Evolutionary conservation across 257 asterid species (phyloP), one percentile per base, ranked within the genome.

Genomic region (Primulina huaijiensis): DNA sequence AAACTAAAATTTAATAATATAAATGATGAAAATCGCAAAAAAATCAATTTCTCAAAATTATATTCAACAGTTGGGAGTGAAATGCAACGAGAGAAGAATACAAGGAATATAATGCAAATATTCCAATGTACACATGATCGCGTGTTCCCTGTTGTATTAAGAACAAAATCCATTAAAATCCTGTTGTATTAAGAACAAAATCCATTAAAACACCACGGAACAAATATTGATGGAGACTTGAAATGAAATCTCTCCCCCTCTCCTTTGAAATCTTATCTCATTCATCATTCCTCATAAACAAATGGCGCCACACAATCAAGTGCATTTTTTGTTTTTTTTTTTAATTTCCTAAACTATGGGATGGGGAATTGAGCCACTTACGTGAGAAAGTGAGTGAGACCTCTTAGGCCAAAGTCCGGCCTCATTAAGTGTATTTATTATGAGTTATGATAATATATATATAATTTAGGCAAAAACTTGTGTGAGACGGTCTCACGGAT

Each of bases 181-280:
- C n/a, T n/a, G n/a, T n/a, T n/a, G n/a, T n/a, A n/a, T n/a, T 74
- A 58, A 77, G 74, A 74, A 84, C 82, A 83, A 74, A 79, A 63
- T 65, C 73, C 80, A 77, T 79, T 53, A 73, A 43, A 68, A 30
- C 78, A 74, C 71, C 75, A 55, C 72, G 58, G 14, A 50, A 71
- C 59, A 35, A 81, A 68, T n/a, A 20, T 2, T 61, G 88, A 81
- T 52, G 59, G 68, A 35, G 80, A 75, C 88, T 30, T 30, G 40
- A 23, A 74, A 68, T 70, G 65, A 55, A 29, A 64, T 29, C 64
- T 63, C 64, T 63, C 35, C 67, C 72, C 25, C 62, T 60, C 58
- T 6, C 55, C 46, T 56, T 21, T 35, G 33, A 66, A 58, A 43
- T 73, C 81, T 83, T 79, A 80, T 83, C 83, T 74, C 67, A 65